A percentile compares a stretch with the other conserved stretches of the same genome.
Conservation (phyloP, 2,329 filamentous ascomycete genomes). For the Graphiopsis chlorocephala region DNA sequence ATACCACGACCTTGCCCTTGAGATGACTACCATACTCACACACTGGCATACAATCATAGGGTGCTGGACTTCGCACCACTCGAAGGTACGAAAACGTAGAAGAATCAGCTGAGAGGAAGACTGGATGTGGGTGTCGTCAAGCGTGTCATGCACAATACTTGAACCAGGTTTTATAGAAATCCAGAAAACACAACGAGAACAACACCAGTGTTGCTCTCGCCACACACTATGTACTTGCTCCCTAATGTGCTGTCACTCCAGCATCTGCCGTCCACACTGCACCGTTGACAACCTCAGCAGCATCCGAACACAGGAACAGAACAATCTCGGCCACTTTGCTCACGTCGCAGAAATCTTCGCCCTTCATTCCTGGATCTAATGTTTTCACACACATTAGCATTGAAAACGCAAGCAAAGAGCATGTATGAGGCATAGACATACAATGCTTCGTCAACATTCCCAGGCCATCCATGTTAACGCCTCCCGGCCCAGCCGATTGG, state of each 20-base stretch:
- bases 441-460: background rate
- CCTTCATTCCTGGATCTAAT: background rate
- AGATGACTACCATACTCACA: no score
- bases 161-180: no score
- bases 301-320: slow-evolving; percentile 34
- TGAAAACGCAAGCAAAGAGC: background rate
- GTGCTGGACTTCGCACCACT: no score
- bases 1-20: no score
- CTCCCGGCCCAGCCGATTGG: slow-evolving; percentile 39
- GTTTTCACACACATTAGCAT: background rate
- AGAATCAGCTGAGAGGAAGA: background rate
- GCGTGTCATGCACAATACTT: background rate
- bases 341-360: slow-evolving; percentile 18
- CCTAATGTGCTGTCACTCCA: slow-evolving; percentile 24
- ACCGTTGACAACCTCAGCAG: slow-evolving; percentile 34
- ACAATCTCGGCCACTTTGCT: slow-evolving; percentile 35
- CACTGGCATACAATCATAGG: no score
- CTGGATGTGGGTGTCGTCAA: background rate
- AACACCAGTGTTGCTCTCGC: background rate
- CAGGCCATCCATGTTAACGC: slow-evolving; percentile 32
- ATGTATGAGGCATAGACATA: background rate
- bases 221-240: background rate
- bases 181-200: no score
- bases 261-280: slow-evolving; percentile 29
- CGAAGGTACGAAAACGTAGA: background rate